Conservation (phyloP, 345 rosid genomes). For the Lepidium sativum region DNA sequence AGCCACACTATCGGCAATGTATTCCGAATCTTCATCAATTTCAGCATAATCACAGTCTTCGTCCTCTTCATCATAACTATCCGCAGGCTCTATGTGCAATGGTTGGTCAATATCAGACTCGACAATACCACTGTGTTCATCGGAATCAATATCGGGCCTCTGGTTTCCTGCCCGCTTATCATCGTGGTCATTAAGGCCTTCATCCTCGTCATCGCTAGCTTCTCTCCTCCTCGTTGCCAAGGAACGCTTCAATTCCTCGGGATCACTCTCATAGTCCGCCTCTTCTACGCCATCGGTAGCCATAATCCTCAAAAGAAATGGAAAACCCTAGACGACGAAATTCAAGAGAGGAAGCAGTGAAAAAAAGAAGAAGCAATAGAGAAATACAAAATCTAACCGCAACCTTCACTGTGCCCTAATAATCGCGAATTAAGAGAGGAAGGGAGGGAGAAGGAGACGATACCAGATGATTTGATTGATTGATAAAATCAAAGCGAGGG, state of each 20-base stretch:
- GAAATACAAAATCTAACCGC: too few relatives aligned
- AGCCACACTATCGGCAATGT: slow-evolving; percentile 5
- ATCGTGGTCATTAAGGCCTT: slow-evolving; percentile 21
- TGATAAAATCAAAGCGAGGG: too few relatives aligned
- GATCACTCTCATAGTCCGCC: slow-evolving; percentile 80
- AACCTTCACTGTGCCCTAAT: too few relatives aligned
- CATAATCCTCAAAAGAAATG: too few relatives aligned
- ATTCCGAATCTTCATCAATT: slow-evolving; percentile 11
- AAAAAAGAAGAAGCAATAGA: not conserved
- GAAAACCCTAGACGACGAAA: not conserved
- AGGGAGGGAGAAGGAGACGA: too few relatives aligned
- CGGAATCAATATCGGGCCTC: slow-evolving; percentile 41
- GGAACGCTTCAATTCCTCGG: slow-evolving; percentile 66
- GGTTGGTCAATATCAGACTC: slow-evolving; percentile 23
- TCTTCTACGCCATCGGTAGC: slow-evolving; percentile 44
- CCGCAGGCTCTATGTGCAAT: slow-evolving; percentile 18
- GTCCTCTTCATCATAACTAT: slow-evolving; percentile 32
- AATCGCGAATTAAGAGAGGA: too few relatives aligned
- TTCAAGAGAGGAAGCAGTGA: not conserved
- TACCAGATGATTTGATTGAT: too few relatives aligned
- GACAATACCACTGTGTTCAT: slow-evolving; percentile 39
- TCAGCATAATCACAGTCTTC: slow-evolving; percentile 22
- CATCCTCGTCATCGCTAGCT: slow-evolving; percentile 94
- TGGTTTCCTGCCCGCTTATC: slow-evolving; percentile 25
- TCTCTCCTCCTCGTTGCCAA: slow-evolving; percentile 61